Percentiles rank a stretch among this genome's conserved stretches.
phyloP scores from a whole-genome alignment of 106 monocot species.

The Cymbidium sinense region DNA sequence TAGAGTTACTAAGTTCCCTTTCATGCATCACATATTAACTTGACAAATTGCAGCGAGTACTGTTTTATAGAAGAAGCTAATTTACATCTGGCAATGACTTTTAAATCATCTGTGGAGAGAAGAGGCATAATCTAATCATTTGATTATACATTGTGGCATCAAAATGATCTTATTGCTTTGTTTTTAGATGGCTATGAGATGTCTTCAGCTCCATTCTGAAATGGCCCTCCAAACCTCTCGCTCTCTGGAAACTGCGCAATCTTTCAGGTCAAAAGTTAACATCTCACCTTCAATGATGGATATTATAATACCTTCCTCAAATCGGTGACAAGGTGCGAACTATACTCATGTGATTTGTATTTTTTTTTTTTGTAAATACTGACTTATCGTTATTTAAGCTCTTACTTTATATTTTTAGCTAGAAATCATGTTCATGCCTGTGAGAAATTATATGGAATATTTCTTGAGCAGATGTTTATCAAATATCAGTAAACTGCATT shows the following conservation, averaged over 20 bases:
- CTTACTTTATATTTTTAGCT: background rate
- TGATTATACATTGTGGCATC: background rate
- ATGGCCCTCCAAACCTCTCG: slow-evolving; percentile 68
- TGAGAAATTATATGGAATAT: background rate
- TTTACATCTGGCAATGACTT: background rate
- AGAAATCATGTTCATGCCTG: background rate
- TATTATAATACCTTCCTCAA: slow-evolving; percentile 46
- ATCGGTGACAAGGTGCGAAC: background rate
- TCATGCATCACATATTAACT: too few species aligned
- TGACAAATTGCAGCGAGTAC: background rate
- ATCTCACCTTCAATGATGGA: slow-evolving; percentile 27
- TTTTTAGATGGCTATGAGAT: slow-evolving; percentile 66
- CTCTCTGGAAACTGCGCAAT: slow-evolving; percentile 41
- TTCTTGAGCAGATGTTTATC: background rate
- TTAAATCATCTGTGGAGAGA: background rate
- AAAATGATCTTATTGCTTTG: background rate
- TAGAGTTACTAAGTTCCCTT: too few species aligned
- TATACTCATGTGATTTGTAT: background rate
- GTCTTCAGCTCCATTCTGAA: slow-evolving; percentile 65
- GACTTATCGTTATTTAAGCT: background rate
- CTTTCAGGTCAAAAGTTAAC: slow-evolving; percentile 14
- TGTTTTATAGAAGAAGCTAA: background rate
- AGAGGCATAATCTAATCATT: background rate
- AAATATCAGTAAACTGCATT: background rate
- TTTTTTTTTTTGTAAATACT: background rate